Percentiles rank a stretch among this genome's conserved stretches.
These are phyloP conservation scores for Sclerotinia sclerotiorum DNA, from an alignment of 2,329 filamentous ascomycete species.

Conservation along the genomic window DNA sequence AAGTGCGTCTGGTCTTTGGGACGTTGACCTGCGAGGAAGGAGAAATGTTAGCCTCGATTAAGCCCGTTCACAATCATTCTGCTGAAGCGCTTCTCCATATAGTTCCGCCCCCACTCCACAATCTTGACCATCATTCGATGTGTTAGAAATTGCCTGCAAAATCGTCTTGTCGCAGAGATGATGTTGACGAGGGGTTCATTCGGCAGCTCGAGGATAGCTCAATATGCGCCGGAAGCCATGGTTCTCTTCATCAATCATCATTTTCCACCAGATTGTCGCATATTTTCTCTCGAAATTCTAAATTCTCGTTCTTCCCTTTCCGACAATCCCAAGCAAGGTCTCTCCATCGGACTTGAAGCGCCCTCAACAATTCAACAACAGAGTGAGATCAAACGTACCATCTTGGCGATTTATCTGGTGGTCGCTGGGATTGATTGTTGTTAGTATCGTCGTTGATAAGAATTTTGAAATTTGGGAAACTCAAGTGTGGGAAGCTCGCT, in stretches of 20 bases:
- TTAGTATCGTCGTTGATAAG: conserved; percentile 26
- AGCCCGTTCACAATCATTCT: background rate
- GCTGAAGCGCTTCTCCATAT: background rate
- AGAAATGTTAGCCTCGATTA: conserved; percentile 18
- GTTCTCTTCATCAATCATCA: background rate
- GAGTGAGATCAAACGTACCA: conserved; percentile 31
- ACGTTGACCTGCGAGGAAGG: conserved; percentile 74
- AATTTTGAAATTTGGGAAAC: conserved; percentile 25
- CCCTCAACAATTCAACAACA: background rate
- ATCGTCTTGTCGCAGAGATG: background rate
- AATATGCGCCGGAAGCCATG: background rate
- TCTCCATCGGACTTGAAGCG: background rate
- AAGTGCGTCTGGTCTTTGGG: conserved; percentile 96
- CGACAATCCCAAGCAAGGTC: background rate
- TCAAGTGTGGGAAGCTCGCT: conserved; percentile 25
- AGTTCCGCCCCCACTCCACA: background rate
- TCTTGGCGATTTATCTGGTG: conserved; percentile 34
- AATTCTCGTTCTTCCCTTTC: conserved; percentile 5
- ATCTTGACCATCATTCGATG: background rate
- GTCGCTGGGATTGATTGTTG: conserved; percentile 29
- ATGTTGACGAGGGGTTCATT: background rate
- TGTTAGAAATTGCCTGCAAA: background rate
- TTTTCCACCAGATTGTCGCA: conserved; percentile 9
- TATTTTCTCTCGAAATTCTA: conserved; percentile 13
- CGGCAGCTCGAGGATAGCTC: background rate